Conservation (phyloP, 176 grass and related monocot genomes). For the Saccharum officinarum region DNA sequence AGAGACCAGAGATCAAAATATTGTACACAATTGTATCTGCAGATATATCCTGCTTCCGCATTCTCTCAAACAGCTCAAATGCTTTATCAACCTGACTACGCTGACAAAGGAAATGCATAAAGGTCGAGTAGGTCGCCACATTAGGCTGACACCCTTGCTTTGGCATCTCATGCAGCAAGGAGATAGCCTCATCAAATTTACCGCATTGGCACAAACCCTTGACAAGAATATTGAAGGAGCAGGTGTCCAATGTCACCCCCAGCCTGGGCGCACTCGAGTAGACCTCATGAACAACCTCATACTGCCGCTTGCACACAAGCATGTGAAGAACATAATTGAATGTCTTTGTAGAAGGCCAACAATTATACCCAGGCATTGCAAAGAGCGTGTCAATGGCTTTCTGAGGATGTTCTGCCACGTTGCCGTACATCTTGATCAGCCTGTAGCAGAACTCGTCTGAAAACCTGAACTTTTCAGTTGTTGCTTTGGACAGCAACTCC, state of each 20-base stretch:
- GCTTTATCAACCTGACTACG: conserved; percentile 49
- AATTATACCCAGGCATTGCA: conserved; percentile 63
- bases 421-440: conserved; percentile 92
- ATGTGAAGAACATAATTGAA: conserved; percentile 90
- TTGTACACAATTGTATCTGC: conserved; percentile 78
- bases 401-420: conserved; percentile 67
- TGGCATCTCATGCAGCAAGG: conserved; percentile 76
- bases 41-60: conserved; percentile 46
- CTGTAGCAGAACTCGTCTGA: conserved; percentile 79
- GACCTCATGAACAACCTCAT: conserved; percentile 70
- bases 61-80: conserved; percentile 62
- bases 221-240: conserved; percentile 88
- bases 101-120: conserved; percentile 74
- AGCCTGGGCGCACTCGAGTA: conserved; percentile 57
- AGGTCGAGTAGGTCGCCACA: conserved; percentile 66
- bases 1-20: conserved; percentile 83
- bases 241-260: conserved; percentile 67
- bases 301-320: conserved; percentile 84
- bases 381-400: conserved; percentile 66
- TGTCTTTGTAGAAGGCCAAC: conserved; percentile 73
- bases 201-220: conserved; percentile 67
- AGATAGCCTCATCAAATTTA: conserved; percentile 55
- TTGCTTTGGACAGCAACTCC: conserved; percentile 57
- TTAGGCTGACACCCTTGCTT: conserved; percentile 76
- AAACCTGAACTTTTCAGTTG: conserved; percentile 52